Percentiles rank a stretch among this genome's conserved stretches.
These are phyloP conservation scores for Zoysia matrella DNA, from an alignment of 202 grass and related monocot genomes.

Conservation along the genomic window DNA sequence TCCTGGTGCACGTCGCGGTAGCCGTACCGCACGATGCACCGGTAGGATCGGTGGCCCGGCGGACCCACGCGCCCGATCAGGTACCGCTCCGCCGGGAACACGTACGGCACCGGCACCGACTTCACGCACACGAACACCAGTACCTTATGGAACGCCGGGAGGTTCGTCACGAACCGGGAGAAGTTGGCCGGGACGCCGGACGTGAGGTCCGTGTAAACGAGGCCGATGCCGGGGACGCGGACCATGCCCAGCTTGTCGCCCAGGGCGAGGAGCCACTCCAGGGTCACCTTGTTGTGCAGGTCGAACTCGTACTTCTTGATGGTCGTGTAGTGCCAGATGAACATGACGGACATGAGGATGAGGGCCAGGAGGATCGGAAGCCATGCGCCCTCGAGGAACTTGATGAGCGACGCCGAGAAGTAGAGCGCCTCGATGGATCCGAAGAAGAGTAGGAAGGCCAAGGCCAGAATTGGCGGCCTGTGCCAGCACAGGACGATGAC, in stretches of 20 bases:
- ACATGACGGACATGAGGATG: constrained; percentile 76
- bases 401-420: constrained; percentile 92
- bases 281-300: constrained; percentile 85
- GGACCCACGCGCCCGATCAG: constrained; percentile 83
- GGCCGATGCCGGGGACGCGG: constrained; percentile 82
- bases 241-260: constrained; percentile 90
- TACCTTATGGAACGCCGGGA: constrained; percentile 78
- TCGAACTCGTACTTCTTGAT: constrained; percentile 94
- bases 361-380: constrained; percentile 77
- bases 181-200: constrained; percentile 89
- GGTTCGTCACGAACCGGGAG: constrained; percentile 91
- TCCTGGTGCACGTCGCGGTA: constrained; percentile 95
- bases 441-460: constrained; percentile 79
- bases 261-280: constrained; percentile 86
- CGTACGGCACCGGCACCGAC: constrained; percentile 71
- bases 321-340: constrained; percentile 82
- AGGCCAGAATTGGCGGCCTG: constrained; percentile 61
- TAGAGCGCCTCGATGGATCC: constrained; percentile 80
- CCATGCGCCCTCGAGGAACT: constrained; percentile 93
- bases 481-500: constrained; percentile 90
- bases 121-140: constrained; percentile 93
- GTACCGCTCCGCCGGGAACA: constrained; percentile 76
- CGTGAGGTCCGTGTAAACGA: constrained; percentile 85
- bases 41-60: constrained; percentile 72
- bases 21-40: constrained; percentile 90